Base-by-base conservation (phyloP, 2,329 filamentous ascomycete genomes). In the Cyphellophora europaea region DNA sequence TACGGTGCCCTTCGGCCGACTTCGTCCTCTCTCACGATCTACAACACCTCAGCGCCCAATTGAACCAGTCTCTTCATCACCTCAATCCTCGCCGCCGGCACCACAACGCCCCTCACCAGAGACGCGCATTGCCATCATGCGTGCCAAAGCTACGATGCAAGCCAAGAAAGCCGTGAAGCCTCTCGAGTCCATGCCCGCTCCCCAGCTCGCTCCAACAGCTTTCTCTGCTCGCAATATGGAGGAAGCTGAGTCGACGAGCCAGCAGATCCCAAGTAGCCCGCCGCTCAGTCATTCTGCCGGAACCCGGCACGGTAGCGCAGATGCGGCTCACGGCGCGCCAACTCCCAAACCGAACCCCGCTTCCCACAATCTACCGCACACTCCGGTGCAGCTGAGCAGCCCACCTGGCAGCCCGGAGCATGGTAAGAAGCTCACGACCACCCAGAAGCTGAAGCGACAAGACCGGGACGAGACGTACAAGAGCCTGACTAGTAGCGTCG, bases 401-500 rank as follows among this genome's bases (percentile, higher is more conserved):
- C 40, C 38, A 14, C 28, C n/a, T 18, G 19, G 13, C 14, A 19
- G 10, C 5, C 11, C 5, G 3, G 10, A 18, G 14, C 13, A 3
- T 16, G n/a, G 5, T n/a, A 31, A 11, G n/a, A 5, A 31, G 5
- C n/a, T 14, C 14, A 32, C 3, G 13, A 32, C 5, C 14, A 32
- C 13, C 5, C 13, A 12, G n/a, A 16, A 5, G 5, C n/a, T 15
- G 11, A 12, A 16, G 16, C 15, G n/a, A 30, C 11, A 30, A 30
- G 12, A 13, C 11, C 11, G 16, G 11, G 15, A 12, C 13, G 8
- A 11, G 19, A 32, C 12, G 3, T 8, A 10, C 13, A 19, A 16
- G 14, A 5, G 37, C 18, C 34, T 43, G 27, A 44, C 44, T 17
- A 48, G 43, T 32, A 49, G 43, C 41, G 47, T 49, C n/a, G 40